Evolutionary conservation across 2,329 filamentous ascomycete species (phyloP).

Genomic region (Pseudogymnoascus sp.): DNA sequence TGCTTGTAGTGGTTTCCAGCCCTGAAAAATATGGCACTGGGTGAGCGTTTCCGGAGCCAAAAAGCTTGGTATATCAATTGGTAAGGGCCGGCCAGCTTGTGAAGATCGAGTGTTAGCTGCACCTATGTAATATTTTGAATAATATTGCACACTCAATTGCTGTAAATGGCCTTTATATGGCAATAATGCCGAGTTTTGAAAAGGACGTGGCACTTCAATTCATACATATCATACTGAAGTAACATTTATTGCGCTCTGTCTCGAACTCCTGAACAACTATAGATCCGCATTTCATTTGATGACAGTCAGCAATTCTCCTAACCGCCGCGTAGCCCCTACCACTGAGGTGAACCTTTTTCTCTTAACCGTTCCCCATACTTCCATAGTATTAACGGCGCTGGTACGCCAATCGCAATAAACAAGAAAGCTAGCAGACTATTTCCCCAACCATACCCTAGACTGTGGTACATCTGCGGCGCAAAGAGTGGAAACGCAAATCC

Average conservation of each 20-base stretch:
- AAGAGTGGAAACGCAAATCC: conserved; percentile 38
- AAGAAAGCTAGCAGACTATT: conserved; percentile 41
- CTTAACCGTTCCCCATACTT: conserved; percentile 32
- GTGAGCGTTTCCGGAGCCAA: not conserved
- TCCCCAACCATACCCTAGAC: conserved; percentile 40
- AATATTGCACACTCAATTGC: not conserved
- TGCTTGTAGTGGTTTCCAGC: not conserved
- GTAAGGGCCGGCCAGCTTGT: not conserved
- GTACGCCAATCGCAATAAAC: conserved; percentile 43
- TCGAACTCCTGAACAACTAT: not conserved
- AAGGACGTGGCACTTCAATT: not conserved
- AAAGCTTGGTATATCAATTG: not conserved
- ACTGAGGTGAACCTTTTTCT: conserved; percentile 33
- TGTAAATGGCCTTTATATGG: not conserved
- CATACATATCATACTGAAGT: not conserved
- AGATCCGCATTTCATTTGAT: not conserved
- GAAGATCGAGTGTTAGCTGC: not conserved
- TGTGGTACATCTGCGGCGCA: conserved; percentile 25
- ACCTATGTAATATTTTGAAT: not conserved
- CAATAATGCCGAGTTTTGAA: not conserved
- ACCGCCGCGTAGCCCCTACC: not conserved
- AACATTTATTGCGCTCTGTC: not conserved
- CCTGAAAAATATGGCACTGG: not conserved
- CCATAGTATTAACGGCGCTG: conserved; percentile 40
- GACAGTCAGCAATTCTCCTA: not conserved